These are phyloP conservation scores for Sutorius australiensis DNA, from an alignment of 768 basidiomycete species.

Conservation along the genomic window DNA sequence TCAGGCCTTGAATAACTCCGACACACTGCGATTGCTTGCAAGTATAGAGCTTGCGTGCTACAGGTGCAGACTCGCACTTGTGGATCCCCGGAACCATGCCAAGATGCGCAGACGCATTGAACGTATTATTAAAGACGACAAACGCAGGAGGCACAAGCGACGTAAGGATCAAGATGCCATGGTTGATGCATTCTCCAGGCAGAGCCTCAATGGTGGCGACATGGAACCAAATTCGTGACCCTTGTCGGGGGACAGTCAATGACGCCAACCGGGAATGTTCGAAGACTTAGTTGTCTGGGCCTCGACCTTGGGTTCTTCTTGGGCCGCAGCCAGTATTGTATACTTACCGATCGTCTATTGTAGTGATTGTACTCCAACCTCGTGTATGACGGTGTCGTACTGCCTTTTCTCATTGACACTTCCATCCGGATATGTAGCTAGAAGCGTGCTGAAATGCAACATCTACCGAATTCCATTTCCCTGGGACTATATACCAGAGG, in stretches of 20 bases:
- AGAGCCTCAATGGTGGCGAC: slow-evolving; percentile 35
- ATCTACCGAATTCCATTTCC: neutral
- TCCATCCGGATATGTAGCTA: slow-evolving; percentile 6
- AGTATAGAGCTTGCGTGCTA: slow-evolving; percentile 85
- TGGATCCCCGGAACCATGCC: slow-evolving; percentile 62
- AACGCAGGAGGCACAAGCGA: slow-evolving; percentile 72
- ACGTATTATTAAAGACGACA: slow-evolving; percentile 80
- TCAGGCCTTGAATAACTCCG: slow-evolving; percentile 78
- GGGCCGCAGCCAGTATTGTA: slow-evolving; percentile 19
- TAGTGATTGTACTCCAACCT: slow-evolving; percentile 15
- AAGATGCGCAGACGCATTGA: slow-evolving; percentile 71
- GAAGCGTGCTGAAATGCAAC: slow-evolving; percentile 8
- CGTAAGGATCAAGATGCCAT: slow-evolving; percentile 83
- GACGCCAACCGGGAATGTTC: slow-evolving; percentile 7
- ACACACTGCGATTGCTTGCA: slow-evolving; percentile 76
- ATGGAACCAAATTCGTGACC: slow-evolving; percentile 26
- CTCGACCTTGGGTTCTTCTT: slow-evolving; percentile 3
- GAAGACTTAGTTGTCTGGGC: slow-evolving; percentile 11
- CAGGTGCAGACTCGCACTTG: slow-evolving; percentile 62
- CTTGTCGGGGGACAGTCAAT: slow-evolving; percentile 2
- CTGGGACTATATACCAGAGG: neutral
- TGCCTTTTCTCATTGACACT: slow-evolving; percentile 1
- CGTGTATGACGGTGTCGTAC: slow-evolving; percentile 2
- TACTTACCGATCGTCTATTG: slow-evolving; percentile 19
- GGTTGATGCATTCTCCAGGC: slow-evolving; percentile 71